phyloP scores from a whole-genome alignment of 176 grass and related monocot species.

The Pontederia crassipes region DNA sequence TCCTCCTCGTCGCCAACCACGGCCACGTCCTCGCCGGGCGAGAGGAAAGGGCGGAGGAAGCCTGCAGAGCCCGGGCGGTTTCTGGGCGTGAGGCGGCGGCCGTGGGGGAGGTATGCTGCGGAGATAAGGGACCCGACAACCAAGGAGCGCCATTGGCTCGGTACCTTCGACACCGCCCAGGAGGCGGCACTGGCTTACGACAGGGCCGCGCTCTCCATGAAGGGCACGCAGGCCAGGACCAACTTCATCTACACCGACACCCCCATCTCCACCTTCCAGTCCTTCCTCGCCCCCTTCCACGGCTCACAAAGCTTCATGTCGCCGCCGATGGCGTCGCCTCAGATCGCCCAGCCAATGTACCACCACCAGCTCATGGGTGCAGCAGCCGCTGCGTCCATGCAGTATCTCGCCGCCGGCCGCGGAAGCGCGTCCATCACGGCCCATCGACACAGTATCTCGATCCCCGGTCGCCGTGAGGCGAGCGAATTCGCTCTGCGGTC shows the following conservation, averaged over 20 bases:
- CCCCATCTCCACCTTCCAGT: slow-evolving; percentile 50
- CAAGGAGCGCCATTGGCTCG: slow-evolving; percentile 95
- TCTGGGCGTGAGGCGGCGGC: slow-evolving; percentile 76
- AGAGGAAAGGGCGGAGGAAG: slow-evolving; percentile 40
- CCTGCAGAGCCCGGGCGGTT: slow-evolving; percentile 77
- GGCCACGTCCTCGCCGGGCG: not conserved
- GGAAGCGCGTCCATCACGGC: not conserved
- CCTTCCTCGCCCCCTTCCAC: slow-evolving; percentile 68
- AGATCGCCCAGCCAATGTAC: slow-evolving; percentile 16
- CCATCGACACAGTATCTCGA: slow-evolving; percentile 10
- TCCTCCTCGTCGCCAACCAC: slow-evolving; percentile 26
- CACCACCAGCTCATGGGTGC: slow-evolving; percentile 17
- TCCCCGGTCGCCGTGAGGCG: not conserved
- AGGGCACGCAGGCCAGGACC: slow-evolving; percentile 89
- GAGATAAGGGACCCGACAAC: slow-evolving; percentile 97
- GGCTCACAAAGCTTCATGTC: slow-evolving; percentile 19
- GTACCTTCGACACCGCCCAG: slow-evolving; percentile 97
- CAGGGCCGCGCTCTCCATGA: slow-evolving; percentile 93
- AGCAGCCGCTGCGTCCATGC: not conserved
- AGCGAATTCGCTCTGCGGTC: slow-evolving; percentile 7
- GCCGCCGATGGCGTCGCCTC: slow-evolving; percentile 17
- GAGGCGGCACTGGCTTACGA: slow-evolving; percentile 97
- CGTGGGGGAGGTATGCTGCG: slow-evolving; percentile 91
- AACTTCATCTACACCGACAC: slow-evolving; percentile 82
- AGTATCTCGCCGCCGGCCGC: not conserved